Conservation (phyloP, 257 asterid genomes). For the Salvia miltiorrhiza region DNA sequence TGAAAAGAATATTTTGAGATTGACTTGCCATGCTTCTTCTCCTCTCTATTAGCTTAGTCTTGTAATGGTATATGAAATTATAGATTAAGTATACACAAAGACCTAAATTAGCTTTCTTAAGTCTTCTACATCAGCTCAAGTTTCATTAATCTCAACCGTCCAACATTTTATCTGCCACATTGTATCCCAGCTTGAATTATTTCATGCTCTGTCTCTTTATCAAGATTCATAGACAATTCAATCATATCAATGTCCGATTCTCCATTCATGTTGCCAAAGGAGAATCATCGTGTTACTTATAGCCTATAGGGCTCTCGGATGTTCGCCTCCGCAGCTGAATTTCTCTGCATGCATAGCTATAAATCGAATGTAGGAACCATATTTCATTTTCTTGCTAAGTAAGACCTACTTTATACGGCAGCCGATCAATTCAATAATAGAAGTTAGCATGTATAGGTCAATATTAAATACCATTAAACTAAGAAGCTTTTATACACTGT, state of each 20-base stretch:
- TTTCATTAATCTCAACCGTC: background rate
- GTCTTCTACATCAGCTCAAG: background rate
- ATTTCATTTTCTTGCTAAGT: background rate
- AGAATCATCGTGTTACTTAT: background rate
- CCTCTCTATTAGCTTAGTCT: background rate
- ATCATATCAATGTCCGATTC: background rate
- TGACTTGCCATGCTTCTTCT: background rate
- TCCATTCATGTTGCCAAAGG: background rate
- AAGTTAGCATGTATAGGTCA: constrained; percentile 14
- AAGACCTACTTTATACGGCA: background rate
- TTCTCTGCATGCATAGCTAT: background rate
- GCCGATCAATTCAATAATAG: constrained; percentile 4
- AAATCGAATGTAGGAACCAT: background rate
- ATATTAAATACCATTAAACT: background rate
- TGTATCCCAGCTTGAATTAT: constrained; percentile 2
- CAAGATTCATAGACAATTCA: background rate
- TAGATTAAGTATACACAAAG: background rate
- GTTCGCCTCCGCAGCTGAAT: background rate
- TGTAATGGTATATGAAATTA: background rate
- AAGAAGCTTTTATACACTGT: constrained; percentile 16
- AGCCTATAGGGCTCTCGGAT: background rate
- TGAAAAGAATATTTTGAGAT: no score
- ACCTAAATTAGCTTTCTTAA: background rate
- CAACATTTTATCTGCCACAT: background rate
- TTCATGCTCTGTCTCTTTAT: background rate